Conservation (phyloP, 2,329 filamentous ascomycete species). For the Aspergillus ustus region DNA sequence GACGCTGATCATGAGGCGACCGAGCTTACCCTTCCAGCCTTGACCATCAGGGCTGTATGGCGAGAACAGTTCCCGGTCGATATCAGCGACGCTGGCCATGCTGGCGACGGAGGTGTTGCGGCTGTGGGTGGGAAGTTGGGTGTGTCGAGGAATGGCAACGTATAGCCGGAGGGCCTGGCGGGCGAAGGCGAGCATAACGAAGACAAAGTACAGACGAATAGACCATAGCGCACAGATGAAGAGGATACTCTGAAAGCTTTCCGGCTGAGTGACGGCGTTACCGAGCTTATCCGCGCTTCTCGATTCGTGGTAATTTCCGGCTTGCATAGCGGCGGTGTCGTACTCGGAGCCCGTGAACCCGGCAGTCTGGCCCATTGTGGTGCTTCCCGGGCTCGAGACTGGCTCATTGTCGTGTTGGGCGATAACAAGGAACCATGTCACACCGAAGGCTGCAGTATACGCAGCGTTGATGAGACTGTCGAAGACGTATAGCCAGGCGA, state of each 20-base stretch:
- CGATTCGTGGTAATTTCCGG: conserved; percentile 43
- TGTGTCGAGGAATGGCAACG: conserved; percentile 47
- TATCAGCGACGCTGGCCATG: conserved; percentile 51
- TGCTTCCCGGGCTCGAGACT: conserved; percentile 54
- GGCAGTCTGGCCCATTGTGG: conserved; percentile 64
- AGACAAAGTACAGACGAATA: conserved; percentile 79
- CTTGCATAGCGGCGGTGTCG: conserved; percentile 62
- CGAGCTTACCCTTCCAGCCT: conserved; percentile 78
- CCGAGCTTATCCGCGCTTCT: conserved; percentile 55
- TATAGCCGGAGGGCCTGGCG: conserved; percentile 73
- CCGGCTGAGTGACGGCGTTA: conserved; percentile 67
- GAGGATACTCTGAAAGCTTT: conserved; percentile 75
- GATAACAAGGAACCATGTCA: conserved; percentile 84
- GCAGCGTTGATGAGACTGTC: conserved; percentile 81
- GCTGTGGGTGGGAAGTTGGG: conserved; percentile 46
- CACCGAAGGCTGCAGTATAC: conserved; percentile 81
- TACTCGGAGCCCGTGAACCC: conserved; percentile 68
- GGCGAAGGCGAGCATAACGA: conserved; percentile 83
- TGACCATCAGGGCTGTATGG: conserved; percentile 72
- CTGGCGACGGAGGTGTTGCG: conserved; percentile 52
- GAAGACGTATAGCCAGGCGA: conserved; percentile 84
- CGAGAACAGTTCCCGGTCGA: conserved; percentile 71
- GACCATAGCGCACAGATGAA: conserved; percentile 75
- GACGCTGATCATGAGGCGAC: conserved; percentile 76
- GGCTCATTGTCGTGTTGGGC: conserved; percentile 57